These are phyloP conservation scores for Protomyces inouyei DNA, from an alignment of 1,139 yeast species.

Conservation along the genomic window DNA sequence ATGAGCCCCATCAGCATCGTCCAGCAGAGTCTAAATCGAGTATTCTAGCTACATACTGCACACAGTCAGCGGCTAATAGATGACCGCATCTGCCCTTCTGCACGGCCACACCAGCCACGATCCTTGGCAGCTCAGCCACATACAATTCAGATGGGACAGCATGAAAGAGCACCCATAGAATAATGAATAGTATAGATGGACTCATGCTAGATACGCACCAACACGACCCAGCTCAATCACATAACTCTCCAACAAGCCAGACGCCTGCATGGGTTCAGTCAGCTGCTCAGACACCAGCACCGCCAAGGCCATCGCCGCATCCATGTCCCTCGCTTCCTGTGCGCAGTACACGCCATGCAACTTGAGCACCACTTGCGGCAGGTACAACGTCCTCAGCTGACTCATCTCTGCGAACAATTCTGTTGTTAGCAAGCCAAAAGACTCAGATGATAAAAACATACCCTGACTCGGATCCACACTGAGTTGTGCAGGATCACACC, in stretches of 20 bases:
- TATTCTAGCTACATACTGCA: too few species aligned
- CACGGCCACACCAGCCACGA: too few species aligned
- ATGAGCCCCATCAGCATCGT: too few species aligned
- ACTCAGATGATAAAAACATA: not conserved
- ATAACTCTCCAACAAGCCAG: constrained; percentile 13
- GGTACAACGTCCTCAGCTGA: constrained; percentile 22
- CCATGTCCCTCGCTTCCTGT: constrained; percentile 17
- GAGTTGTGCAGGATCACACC: constrained; percentile 24
- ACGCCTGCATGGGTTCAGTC: constrained; percentile 14
- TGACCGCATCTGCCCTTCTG: too few species aligned
- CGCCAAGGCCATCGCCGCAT: constrained; percentile 16
- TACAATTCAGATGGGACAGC: too few species aligned
- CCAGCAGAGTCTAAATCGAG: too few species aligned
- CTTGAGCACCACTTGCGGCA: constrained; percentile 25
- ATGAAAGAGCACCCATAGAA: too few species aligned
- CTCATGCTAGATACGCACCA: constrained; percentile 10
- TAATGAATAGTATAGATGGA: too few species aligned
- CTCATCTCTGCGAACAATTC: constrained; percentile 6
- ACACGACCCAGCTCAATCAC: constrained; percentile 14
- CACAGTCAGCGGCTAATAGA: too few species aligned
- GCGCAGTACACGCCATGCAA: constrained; percentile 29
- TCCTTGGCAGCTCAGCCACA: too few species aligned
- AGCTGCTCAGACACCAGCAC: constrained; percentile 10
- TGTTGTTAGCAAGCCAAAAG: not conserved
- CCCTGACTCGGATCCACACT: constrained; percentile 14